Base-by-base conservation (phyloP, 768 basidiomycete species). In the Dacryopinax primogenitus region DNA sequence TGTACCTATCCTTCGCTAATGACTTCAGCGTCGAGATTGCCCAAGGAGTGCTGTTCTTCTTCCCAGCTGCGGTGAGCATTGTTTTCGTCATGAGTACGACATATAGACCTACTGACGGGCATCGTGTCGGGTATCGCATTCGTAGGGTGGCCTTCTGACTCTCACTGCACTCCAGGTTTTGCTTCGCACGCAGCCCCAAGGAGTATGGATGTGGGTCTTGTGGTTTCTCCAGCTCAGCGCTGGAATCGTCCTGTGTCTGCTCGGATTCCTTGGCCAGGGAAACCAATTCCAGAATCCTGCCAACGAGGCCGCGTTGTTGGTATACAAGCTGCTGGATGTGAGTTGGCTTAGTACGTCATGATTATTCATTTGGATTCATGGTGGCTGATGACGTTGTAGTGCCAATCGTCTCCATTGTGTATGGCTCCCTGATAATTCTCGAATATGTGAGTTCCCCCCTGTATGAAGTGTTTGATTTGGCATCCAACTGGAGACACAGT, bases 211-310 rank as follows among this genome's bases (percentile, higher is more conserved):
- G 51, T 58, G 51, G 51, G 30, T 21, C 12, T 23, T 21, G 13
- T 58, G 51, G 51, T 13, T 58, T 18, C 30, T 58, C 26, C 51
- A 58, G 51, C 9, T 58, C 51, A 11, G 26, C 51, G 51, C 13
- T 2, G 51, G 51, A 11, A 32, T 58, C 51, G 51, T 58, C 26
- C 30, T 58, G 13, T 58, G 51, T 21, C 23, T 58, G 13, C 51
- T 58, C 26, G 51, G 51, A 11, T 58, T 58, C 51, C 30, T 58
- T 23, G 51, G 51, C 51, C 26, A 9, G 12, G 51, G 51, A 30
- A 58, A 58, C 51, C 51, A 58, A 30, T 58, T 58, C 51, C 51
- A 58, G 51, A 58, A 58, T 30, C 51, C 51, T 3, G 51, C 51
- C 26, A 30, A 58, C 30, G 51, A 58, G 51, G 51, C 51, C 26